Conservation (phyloP, 495 filamentous ascomycete species). For the Aspergillus biplanus region DNA sequence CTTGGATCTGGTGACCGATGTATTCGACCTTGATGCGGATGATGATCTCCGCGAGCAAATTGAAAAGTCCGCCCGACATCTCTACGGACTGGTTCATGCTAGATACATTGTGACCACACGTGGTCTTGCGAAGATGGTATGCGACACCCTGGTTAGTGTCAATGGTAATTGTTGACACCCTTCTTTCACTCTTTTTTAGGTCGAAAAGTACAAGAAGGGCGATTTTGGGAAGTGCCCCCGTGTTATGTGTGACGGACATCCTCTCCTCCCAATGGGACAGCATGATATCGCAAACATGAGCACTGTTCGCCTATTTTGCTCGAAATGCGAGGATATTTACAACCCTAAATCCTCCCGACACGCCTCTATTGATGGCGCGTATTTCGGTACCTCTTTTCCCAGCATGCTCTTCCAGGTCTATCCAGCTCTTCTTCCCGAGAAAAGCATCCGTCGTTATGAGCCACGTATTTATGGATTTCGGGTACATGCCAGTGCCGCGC, state of each 20-base stretch:
- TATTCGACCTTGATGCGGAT: slow-evolving; percentile 98
- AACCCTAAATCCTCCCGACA: slow-evolving; percentile 98
- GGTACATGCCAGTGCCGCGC: slow-evolving; percentile 85
- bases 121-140: slow-evolving; percentile 94
- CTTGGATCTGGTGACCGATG: slow-evolving; percentile 98
- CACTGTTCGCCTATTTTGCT: slow-evolving; percentile 94
- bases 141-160: slow-evolving; percentile 11
- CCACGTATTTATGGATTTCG: slow-evolving; percentile 93
- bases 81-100: slow-evolving; percentile 96
- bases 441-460: slow-evolving; percentile 82
- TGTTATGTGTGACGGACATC: slow-evolving; percentile 88
- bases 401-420: slow-evolving; percentile 99
- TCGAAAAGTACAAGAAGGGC: slow-evolving; percentile 97
- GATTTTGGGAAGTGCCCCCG: slow-evolving; percentile 99
- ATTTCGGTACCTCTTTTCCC: slow-evolving; percentile 97
- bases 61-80: slow-evolving; percentile 93
- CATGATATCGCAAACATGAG: slow-evolving; percentile 83
- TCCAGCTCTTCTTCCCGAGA: slow-evolving; percentile 81
- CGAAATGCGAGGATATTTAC: slow-evolving; percentile 96
- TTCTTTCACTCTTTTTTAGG: slow-evolving; percentile 58
- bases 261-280: slow-evolving; percentile 89
- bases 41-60: slow-evolving; percentile 98
- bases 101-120: slow-evolving; percentile 96
- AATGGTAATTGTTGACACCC: slow-evolving; percentile 12
- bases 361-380: slow-evolving; percentile 92